These are phyloP conservation scores for Lizonia empirigonia DNA, from an alignment of 2,329 filamentous ascomycete species.

Conservation along the genomic window DNA sequence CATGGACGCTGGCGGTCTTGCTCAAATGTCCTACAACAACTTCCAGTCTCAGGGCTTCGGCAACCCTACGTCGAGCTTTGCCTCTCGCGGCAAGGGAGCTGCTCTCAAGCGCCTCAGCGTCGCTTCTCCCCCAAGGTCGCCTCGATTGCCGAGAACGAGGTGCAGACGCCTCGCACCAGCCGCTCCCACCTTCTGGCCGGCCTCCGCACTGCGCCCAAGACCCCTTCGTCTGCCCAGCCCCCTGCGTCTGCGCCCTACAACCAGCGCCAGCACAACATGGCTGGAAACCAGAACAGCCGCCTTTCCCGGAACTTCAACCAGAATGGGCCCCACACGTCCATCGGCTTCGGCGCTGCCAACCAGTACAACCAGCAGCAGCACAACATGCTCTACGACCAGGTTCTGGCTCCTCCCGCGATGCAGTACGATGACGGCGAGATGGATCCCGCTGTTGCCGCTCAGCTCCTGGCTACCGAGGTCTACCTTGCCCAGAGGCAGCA, in stretches of 20 bases:
- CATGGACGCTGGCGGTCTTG: slow-evolving; percentile 98
- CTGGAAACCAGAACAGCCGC: slow-evolving; percentile 46
- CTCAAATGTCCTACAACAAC: slow-evolving; percentile 96
- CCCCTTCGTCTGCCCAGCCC: slow-evolving; percentile 67
- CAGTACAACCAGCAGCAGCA: slow-evolving; percentile 50
- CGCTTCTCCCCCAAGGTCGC: slow-evolving; percentile 73
- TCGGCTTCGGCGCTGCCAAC: slow-evolving; percentile 57
- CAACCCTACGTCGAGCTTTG: slow-evolving; percentile 79
- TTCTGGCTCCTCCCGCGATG: slow-evolving; percentile 81
- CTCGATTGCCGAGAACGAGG: slow-evolving; percentile 69
- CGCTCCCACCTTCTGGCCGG: slow-evolving; percentile 93
- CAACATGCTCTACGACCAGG: slow-evolving; percentile 74
- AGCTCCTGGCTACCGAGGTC: slow-evolving; percentile 87
- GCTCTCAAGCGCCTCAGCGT: slow-evolving; percentile 87
- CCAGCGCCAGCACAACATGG: slow-evolving; percentile 57
- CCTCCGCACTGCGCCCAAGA: slow-evolving; percentile 91
- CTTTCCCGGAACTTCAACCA: slow-evolving; percentile 54
- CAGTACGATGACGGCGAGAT: slow-evolving; percentile 73
- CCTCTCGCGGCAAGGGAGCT: slow-evolving; percentile 81
- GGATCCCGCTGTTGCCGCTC: slow-evolving; percentile 85
- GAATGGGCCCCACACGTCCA: slow-evolving; percentile 64
- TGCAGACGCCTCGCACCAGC: slow-evolving; percentile 82
- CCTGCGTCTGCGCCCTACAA: slow-evolving; percentile 68
- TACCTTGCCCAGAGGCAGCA: slow-evolving; percentile 95
- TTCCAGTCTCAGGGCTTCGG: slow-evolving; percentile 70